Evolutionary conservation across 2,329 filamentous ascomycete species (phyloP), one percentile per base, ranked within the genome.

Genomic region (Fonsecaea erecta): DNA sequence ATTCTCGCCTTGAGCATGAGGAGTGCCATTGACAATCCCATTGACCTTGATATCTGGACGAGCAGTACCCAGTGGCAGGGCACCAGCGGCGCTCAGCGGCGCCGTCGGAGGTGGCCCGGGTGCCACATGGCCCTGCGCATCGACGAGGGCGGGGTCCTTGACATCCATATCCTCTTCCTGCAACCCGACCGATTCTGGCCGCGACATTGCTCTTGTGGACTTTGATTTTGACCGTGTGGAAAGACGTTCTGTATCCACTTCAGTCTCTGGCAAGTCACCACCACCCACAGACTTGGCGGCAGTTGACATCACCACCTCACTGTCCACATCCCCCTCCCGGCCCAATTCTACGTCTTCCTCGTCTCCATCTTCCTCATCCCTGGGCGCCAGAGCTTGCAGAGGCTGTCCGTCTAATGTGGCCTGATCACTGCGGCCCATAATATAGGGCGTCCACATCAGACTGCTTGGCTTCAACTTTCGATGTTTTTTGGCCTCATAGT

Each of bases 381-480:
- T 87, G 4, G 90, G 92, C 12, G 94, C 94, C 60, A 98, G 91
- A 1, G 94, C 90, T 69, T 92, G 93, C 62, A 98, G 81, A 5
- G 91, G 91, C 5, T 89, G 91, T 56, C 93, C 86, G 74, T 96
- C 92, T 72, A 95, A 94, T 72, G 92, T 91, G 3, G 89, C 90
- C 37, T 90, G 87, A 71, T 90, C 93, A 76, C 86, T 90, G 52
- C 92, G 88, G 28, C 95, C 94, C 93, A 97, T 98, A 48, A 98
- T 88, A 75, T 97, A 99, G 0, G 95, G 95, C 14, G 93, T 97
- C 95, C 95, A 99, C 11, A 93, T 90, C 28, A 99, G 83, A 18
- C 88, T 88, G 52, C 90, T 87, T 0, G 90, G 87, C 70, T 95
- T 90, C 37, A 99, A 85, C 72, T 88, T 90, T 24, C 97, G 91